A percentile compares a stretch with the other conserved stretches of the same genome.
phyloP scores from a whole-genome alignment of 257 asterid genomes.

The Cruciata laevipes region DNA sequence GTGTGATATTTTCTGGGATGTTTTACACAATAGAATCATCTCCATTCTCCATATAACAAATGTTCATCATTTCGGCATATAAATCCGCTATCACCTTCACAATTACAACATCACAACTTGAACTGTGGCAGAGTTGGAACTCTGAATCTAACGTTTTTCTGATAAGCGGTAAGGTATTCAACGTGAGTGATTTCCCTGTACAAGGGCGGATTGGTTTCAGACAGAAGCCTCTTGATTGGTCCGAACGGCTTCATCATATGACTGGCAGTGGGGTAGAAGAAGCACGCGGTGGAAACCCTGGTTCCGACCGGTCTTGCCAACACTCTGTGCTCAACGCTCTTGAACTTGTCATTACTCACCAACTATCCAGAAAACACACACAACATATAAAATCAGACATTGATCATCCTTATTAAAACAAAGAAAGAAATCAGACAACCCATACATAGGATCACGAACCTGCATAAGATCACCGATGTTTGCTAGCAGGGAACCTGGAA shows the following conservation, averaged over 20 bases:
- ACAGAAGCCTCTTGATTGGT: slow-evolving; percentile 46
- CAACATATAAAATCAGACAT: not conserved
- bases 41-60: too few species aligned
- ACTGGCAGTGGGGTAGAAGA: slow-evolving; percentile 45
- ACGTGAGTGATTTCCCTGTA: slow-evolving; percentile 43
- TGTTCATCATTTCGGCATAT: too few species aligned
- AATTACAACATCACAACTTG: slow-evolving; percentile 14
- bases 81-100: too few species aligned
- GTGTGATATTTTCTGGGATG: not conserved
- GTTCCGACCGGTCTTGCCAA: slow-evolving; percentile 36
- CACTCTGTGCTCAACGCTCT: slow-evolving; percentile 72
- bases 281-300: slow-evolving; percentile 59
- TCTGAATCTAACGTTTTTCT: slow-evolving; percentile 29
- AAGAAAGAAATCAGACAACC: not conserved
- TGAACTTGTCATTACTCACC: slow-evolving; percentile 59
- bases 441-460: slow-evolving; percentile 20
- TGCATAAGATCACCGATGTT: slow-evolving; percentile 73
- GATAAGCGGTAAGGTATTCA: slow-evolving; percentile 42
- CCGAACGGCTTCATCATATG: slow-evolving; percentile 35
- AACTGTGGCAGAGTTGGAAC: slow-evolving; percentile 37
- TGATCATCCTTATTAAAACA: too few species aligned
- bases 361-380: slow-evolving; percentile 24
- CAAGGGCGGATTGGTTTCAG: slow-evolving; percentile 37
- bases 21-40: not conserved
- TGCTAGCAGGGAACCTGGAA: slow-evolving; percentile 52